Evolutionary conservation across 1,284 basidiomycete genomes (phyloP), one percentile per base, ranked within the genome.

Genomic region (Ustilago nuda): DNA sequence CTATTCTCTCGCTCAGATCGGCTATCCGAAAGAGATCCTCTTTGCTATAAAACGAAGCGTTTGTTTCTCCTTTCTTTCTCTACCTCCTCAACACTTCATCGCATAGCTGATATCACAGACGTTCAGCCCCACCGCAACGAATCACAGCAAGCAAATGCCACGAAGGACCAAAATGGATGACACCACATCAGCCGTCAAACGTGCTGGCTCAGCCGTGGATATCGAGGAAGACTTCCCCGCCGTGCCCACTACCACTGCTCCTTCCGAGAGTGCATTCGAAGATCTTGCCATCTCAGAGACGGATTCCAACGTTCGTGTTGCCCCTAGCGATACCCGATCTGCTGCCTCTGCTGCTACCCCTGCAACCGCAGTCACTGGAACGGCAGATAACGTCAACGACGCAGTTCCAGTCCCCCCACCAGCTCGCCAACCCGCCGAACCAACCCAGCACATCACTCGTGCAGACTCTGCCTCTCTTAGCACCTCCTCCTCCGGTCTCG

Each of bases 201-300:
- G 56, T 17, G 72, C 72, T 8, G 72, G 72, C 15, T 75, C 73
- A 7, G 63, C 73, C 19, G 68, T 68, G 11, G 73, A 76, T 36
- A 71, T 65, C 15, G 73, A 71, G 17, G 73, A 76, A 12, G 65
- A 61, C 35, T 58, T 61, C 13, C 71, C 73, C n/a, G 67, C 64
- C 9, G 64, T 63, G 12, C 51, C 72, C 27, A 64, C 67, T 37
- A 76, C 73, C 52, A 71, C 73, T 9, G 61, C 73, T 61, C 64
- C 61, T 3, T 71, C 68, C 17, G 73, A 76, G 23, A 61, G 32
- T 36, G 68, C 65, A 3, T 39, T 76, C 23, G 73, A 76, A 33
- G 68, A 76, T 30, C 57, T 68, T 6, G 45, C 64, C 39, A 57
- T 71, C 35, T 71, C 68, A 0, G 73, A 76, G n/a, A 67, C 68